Conservation (phyloP, 2,329 filamentous ascomycete species). For the Simplicillium sp. region DNA sequence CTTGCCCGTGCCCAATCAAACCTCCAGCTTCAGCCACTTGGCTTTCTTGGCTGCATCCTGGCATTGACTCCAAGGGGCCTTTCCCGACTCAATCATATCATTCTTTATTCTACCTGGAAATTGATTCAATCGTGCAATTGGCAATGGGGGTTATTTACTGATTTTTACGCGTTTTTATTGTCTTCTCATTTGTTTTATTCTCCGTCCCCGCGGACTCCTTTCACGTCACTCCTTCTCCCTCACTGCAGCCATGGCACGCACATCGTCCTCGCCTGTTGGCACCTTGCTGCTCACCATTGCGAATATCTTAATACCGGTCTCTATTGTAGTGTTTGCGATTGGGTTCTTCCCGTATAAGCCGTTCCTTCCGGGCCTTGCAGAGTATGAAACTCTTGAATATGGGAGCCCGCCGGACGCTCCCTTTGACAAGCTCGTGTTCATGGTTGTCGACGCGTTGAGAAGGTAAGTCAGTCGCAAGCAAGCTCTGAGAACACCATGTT, state of each 20-base stretch:
- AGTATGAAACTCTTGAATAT: conserved; percentile 48
- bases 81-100: too few species aligned
- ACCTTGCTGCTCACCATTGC: conserved; percentile 48
- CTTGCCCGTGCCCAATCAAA: too few species aligned
- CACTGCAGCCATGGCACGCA: neutral
- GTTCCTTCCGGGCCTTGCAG: conserved; percentile 74
- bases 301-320: conserved; percentile 68
- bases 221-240: conserved; percentile 2
- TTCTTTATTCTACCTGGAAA: too few species aligned
- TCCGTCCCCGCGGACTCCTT: neutral
- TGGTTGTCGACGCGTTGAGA: conserved; percentile 92
- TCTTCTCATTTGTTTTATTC: neutral
- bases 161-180: neutral
- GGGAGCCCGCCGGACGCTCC: conserved; percentile 52
- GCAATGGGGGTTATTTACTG: neutral
- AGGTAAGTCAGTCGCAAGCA: conserved; percentile 44
- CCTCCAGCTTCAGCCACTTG: too few species aligned
- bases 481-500: neutral
- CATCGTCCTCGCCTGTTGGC: conserved; percentile 11
- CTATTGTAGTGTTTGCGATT: conserved; percentile 68
- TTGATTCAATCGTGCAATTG: too few species aligned
- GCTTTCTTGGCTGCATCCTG: too few species aligned
- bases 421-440: conserved; percentile 88
- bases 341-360: conserved; percentile 99
- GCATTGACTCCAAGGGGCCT: too few species aligned